A percentile compares a stretch with the other conserved stretches of the same genome.
phyloP scores from a whole-genome alignment of 352 stramenopile genomes.

The Phytophthora brassicae region DNA sequence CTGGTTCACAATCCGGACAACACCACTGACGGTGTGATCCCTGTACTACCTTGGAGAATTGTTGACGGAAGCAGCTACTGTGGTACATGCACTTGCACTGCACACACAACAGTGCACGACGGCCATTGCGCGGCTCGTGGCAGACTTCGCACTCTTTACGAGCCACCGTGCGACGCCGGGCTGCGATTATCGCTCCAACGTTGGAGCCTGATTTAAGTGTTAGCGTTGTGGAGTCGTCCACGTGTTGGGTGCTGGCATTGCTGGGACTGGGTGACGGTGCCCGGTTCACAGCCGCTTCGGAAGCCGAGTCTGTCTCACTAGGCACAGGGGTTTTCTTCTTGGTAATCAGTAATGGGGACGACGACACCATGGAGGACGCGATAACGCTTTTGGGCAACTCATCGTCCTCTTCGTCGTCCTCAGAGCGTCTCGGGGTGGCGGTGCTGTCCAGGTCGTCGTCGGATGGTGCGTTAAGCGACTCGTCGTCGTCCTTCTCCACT shows the following conservation, averaged over 20 bases:
- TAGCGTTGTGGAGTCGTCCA: conserved; percentile 28
- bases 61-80: conserved; percentile 81
- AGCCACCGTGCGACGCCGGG: conserved; percentile 60
- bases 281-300: conserved; percentile 23
- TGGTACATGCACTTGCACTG: conserved; percentile 87
- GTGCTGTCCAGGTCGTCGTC: conserved; percentile 78
- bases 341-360: conserved; percentile 12
- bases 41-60: conserved; percentile 70
- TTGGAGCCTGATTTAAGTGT: conserved; percentile 62
- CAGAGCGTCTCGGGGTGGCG: conserved; percentile 46
- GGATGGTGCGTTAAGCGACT: conserved; percentile 69
- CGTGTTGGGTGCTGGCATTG: conserved; percentile 19
- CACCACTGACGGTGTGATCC: conserved; percentile 72
- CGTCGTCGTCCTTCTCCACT: conserved; percentile 78
- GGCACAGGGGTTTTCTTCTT: conserved; percentile 12
- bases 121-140: conserved; percentile 70
- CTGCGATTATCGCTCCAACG: conserved; percentile 67
- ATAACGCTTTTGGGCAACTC: conserved; percentile 4
- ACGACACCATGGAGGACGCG: neutral
- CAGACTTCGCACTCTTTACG: conserved; percentile 78
- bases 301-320: conserved; percentile 41
- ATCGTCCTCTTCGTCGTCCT: conserved; percentile 56
- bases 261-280: conserved; percentile 28
- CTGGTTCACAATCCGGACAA: conserved; percentile 77
- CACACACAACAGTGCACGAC: conserved; percentile 74